Conservation (phyloP, 768 basidiomycete species). For the Rhodotorula diobovata region DNA sequence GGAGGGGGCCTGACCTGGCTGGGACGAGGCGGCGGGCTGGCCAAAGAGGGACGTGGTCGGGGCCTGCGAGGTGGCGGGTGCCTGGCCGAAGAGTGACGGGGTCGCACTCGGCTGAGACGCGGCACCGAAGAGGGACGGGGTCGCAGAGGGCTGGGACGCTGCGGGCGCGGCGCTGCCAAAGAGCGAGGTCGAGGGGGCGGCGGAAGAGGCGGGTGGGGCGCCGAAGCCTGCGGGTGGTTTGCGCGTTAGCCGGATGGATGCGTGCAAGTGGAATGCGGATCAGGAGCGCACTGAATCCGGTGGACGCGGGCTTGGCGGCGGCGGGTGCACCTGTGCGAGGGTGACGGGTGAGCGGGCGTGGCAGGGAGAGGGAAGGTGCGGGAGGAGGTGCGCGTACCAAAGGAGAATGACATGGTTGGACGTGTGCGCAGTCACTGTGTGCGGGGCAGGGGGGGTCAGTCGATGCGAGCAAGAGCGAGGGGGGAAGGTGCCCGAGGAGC, state of each 20-base stretch:
- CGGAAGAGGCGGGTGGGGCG: conserved; percentile 9
- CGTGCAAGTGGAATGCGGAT: background rate
- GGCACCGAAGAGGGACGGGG: conserved; percentile 4
- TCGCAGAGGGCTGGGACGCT: background rate
- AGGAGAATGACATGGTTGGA: conserved; percentile 14
- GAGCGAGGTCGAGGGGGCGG: conserved; percentile 1
- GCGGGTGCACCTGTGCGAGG: conserved; percentile 9
- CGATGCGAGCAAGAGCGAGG: too few species aligned
- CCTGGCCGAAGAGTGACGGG: background rate
- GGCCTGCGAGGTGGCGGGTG: background rate
- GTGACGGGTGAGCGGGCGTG: background rate
- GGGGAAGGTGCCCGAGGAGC: too few species aligned
- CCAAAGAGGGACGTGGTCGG: background rate
- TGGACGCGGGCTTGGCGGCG: conserved; percentile 15
- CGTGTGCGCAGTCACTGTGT: background rate
- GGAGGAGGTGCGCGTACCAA: conserved; percentile 13
- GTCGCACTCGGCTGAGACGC: background rate
- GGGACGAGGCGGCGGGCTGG: background rate
- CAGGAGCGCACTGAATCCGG: conserved; percentile 21
- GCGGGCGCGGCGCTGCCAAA: background rate
- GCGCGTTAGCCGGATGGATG: background rate
- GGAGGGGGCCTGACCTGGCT: background rate
- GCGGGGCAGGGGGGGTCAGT: too few species aligned
- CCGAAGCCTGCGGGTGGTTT: conserved; percentile 7
- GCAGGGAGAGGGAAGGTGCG: background rate